Evolutionary conservation across 805 yeast species (phyloP).

Genomic region (Maudiozyma saulgeensis): DNA sequence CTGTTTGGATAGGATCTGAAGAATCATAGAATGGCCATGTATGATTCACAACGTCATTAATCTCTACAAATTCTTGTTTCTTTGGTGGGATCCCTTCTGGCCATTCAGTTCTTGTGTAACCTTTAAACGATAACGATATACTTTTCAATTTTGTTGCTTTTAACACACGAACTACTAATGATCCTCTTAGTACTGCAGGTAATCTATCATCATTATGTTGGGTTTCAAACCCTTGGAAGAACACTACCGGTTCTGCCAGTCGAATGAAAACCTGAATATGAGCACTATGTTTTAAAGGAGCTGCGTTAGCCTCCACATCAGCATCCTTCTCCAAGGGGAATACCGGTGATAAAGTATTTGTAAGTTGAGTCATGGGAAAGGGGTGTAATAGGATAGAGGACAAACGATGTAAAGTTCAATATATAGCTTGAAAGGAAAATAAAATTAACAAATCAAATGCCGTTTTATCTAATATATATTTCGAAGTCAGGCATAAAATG

Average conservation of each 20-base stretch:
- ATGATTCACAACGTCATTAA: conserved; percentile 59
- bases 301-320: conserved; percentile 30
- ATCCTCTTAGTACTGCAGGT: conserved; percentile 76
- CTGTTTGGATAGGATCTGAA: not conserved
- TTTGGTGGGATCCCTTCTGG: conserved; percentile 97
- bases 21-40: conserved; percentile 79
- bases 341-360: conserved; percentile 34
- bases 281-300: conserved; percentile 51
- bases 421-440: too few species aligned
- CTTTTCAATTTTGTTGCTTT: conserved; percentile 66
- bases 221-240: conserved; percentile 70
- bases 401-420: too few species aligned
- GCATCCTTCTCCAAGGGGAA: conserved; percentile 46
- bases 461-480: too few species aligned
- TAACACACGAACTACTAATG: conserved; percentile 55
- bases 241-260: conserved; percentile 71
- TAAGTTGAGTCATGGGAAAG: conserved; percentile 4
- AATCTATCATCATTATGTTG: conserved; percentile 56
- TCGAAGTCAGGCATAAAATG: too few species aligned
- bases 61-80: conserved; percentile 54
- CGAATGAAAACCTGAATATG: conserved; percentile 63
- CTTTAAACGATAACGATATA: conserved; percentile 53
- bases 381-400: too few species aligned
- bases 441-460: too few species aligned
- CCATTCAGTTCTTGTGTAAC: conserved; percentile 79